Evolutionary conservation across 2,329 filamentous ascomycete species (phyloP).

Genomic region (Phoma herbarum): DNA sequence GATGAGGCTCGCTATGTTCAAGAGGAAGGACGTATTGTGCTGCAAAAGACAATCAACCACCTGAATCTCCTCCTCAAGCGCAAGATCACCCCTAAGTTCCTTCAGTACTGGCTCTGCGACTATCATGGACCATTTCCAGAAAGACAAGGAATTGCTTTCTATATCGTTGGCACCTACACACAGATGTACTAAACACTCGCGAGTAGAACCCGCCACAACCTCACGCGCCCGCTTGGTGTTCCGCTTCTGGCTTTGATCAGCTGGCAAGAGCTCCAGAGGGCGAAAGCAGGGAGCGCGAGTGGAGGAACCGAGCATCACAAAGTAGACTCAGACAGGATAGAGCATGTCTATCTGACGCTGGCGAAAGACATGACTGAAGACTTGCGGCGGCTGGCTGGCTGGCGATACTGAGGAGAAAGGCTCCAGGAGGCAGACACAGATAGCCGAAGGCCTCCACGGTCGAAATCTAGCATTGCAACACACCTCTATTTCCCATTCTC

Average conservation of each 20-base stretch:
- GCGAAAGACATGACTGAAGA: background rate
- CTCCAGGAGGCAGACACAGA: too few species aligned
- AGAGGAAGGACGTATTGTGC: background rate
- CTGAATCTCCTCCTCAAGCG: background rate
- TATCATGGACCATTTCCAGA: background rate
- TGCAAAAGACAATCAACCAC: background rate
- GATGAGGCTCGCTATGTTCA: background rate
- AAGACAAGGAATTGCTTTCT: background rate
- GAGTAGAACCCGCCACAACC: background rate
- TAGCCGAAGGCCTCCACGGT: too few species aligned
- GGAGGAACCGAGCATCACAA: background rate
- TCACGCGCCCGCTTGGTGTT: background rate
- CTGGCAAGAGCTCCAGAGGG: background rate
- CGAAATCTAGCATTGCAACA: too few species aligned
- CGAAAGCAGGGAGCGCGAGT: background rate
- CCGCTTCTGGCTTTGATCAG: background rate
- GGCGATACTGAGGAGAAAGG: too few species aligned
- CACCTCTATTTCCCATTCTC: slow-evolving; percentile 55
- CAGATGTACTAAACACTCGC: background rate
- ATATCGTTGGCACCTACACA: background rate
- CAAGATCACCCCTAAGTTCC: background rate
- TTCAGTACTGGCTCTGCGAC: background rate
- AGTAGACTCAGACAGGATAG: background rate
- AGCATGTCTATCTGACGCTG: background rate
- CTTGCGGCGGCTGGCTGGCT: background rate